Evolutionary conservation across 1,284 basidiomycete genomes (phyloP).

Genomic region (Gomphus bonarii): DNA sequence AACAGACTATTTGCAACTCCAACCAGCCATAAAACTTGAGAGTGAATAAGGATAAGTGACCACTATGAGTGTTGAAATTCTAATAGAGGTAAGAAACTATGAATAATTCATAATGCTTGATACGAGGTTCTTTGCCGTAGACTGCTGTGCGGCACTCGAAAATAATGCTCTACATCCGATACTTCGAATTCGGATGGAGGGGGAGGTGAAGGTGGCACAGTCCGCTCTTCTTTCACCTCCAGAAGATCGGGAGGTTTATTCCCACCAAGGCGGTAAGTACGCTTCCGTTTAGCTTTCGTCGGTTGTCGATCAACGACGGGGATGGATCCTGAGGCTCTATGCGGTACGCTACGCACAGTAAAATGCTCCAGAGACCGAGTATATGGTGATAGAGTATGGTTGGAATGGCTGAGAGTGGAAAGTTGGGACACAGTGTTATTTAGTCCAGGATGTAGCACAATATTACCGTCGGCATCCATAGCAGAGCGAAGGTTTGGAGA

Average conservation of each 20-base stretch:
- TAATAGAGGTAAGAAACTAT: neutral
- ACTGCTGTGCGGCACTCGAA: constrained; percentile 20
- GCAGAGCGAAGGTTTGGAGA: constrained; percentile 4
- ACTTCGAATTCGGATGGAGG: constrained; percentile 58
- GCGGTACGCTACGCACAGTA: constrained; percentile 78
- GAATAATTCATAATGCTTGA: neutral
- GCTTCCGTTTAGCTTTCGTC: constrained; percentile 68
- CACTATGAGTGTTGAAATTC: neutral
- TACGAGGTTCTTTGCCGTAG: constrained; percentile 6
- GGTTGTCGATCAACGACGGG: constrained; percentile 33
- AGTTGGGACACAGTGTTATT: constrained; percentile 77
- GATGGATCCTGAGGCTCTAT: constrained; percentile 28
- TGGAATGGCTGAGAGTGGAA: constrained; percentile 73
- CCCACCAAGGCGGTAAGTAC: constrained; percentile 61
- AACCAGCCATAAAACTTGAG: constrained; percentile 7
- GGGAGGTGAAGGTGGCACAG: constrained; percentile 24
- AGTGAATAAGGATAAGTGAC: constrained; percentile 2
- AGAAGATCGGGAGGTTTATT: constrained; percentile 20
- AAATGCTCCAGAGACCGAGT: constrained; percentile 83
- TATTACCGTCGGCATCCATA: constrained; percentile 25
- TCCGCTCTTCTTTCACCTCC: constrained; percentile 11
- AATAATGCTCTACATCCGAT: constrained; percentile 71
- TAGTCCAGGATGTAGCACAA: constrained; percentile 56
- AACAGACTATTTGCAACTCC: constrained; percentile 6
- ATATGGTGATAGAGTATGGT: constrained; percentile 87